Evolutionary conservation across 2,329 filamentous ascomycete species (phyloP).

Genomic region (Metarhizium humberi): DNA sequence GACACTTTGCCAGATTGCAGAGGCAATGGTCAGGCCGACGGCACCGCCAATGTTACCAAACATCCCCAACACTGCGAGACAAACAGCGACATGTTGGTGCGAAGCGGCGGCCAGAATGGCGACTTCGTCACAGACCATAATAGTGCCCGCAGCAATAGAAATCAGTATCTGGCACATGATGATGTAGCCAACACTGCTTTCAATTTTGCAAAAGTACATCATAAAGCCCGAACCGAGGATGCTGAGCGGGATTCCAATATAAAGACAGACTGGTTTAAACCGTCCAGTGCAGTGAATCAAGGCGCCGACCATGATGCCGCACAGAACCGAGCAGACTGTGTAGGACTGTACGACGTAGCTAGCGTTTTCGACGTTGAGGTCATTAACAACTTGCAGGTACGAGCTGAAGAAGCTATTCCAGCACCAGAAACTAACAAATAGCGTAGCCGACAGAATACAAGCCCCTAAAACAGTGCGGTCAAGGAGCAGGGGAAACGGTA

Average conservation of each 20-base stretch:
- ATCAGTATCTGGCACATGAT: slow-evolving; percentile 33
- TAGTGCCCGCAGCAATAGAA: too few relatives aligned
- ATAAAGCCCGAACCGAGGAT: slow-evolving; percentile 39
- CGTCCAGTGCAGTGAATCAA: slow-evolving; percentile 34
- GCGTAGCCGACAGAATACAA: slow-evolving; percentile 27
- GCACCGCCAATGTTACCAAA: slow-evolving; percentile 18
- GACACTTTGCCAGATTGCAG: slow-evolving; percentile 21
- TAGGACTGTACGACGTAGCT: slow-evolving; percentile 40
- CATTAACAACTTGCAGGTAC: slow-evolving; percentile 42
- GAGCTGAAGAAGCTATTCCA: slow-evolving; percentile 41
- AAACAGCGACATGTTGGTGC: slow-evolving; percentile 21
- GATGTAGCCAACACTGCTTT: slow-evolving; percentile 33
- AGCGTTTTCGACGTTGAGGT: slow-evolving; percentile 31
- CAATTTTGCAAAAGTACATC: slow-evolving; percentile 22
- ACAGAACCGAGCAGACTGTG: slow-evolving; percentile 37
- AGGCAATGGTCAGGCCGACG: slow-evolving; percentile 19
- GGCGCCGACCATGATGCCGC: slow-evolving; percentile 34
- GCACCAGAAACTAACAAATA: slow-evolving; percentile 34
- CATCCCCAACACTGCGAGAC: slow-evolving; percentile 19
- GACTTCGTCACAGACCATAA: too few relatives aligned
- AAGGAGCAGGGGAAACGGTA: slow-evolving; percentile 39
- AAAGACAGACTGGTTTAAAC: slow-evolving; percentile 42
- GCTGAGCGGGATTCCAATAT: slow-evolving; percentile 42
- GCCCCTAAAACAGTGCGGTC: slow-evolving; percentile 41
- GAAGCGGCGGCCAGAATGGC: slow-evolving; percentile 12